Percentiles rank a stretch among this genome's conserved stretches.
Conservation (phyloP, 2,329 filamentous ascomycete species). For the Colletotrichum eleusines region DNA sequence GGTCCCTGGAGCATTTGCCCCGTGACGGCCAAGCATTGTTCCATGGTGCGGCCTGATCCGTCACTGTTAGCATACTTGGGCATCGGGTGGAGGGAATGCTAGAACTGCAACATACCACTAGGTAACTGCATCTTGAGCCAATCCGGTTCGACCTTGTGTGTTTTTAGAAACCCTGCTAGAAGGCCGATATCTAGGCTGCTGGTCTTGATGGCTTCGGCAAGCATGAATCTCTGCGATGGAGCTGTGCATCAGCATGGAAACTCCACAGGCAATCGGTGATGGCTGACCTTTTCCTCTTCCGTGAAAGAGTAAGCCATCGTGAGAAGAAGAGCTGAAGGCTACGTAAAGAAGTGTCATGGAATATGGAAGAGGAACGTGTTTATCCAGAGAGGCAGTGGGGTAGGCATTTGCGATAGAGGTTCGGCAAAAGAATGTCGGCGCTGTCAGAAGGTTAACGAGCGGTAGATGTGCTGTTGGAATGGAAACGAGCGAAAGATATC, state of each 20-base stretch:
- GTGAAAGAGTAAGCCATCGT: slow-evolving; percentile 54
- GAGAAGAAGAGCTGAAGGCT: slow-evolving; percentile 13
- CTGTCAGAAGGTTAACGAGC: slow-evolving; percentile 4
- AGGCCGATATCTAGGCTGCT: slow-evolving; percentile 62
- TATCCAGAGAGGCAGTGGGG: background rate
- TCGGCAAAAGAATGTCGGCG: slow-evolving; percentile 32
- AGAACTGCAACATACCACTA: slow-evolving; percentile 52
- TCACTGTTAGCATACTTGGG: slow-evolving; percentile 17
- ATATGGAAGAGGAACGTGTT: slow-evolving; percentile 3
- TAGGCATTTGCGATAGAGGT: slow-evolving; percentile 40
- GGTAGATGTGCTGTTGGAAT: slow-evolving; percentile 12
- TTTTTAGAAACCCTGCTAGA: slow-evolving; percentile 61
- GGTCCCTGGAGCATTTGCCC: slow-evolving; percentile 54
- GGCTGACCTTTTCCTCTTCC: slow-evolving; percentile 64
- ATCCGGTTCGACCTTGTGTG: slow-evolving; percentile 52
- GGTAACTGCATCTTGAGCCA: slow-evolving; percentile 64
- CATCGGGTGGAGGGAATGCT: background rate
- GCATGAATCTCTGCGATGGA: slow-evolving; percentile 63
- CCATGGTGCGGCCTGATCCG: slow-evolving; percentile 59
- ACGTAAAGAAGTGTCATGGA: slow-evolving; percentile 14
- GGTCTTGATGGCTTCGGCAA: slow-evolving; percentile 69
- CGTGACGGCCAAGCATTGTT: slow-evolving; percentile 58
- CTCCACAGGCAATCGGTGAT: slow-evolving; percentile 23
- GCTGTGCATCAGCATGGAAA: slow-evolving; percentile 33
- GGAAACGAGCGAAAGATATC: slow-evolving; percentile 26